Conservation (phyloP, 805 yeast species). For the Suhomyces pyralidae region DNA sequence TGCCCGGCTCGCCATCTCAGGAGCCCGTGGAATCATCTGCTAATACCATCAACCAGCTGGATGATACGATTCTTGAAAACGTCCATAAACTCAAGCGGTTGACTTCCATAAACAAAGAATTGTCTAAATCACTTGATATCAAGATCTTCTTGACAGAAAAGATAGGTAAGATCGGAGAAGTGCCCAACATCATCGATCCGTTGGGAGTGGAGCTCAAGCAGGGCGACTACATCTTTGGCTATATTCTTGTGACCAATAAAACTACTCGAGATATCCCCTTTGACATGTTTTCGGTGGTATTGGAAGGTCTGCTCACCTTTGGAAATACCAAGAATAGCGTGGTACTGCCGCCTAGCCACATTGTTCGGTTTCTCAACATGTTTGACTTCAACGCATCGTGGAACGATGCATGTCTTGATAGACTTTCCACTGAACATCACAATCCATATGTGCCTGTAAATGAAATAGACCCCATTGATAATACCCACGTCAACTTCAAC, state of each 20-base stretch:
- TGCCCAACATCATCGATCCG: constrained; percentile 30
- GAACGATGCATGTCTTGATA: constrained; percentile 32
- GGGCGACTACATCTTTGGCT: constrained; percentile 38
- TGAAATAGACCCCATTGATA: constrained; percentile 33
- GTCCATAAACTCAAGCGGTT: constrained; percentile 31
- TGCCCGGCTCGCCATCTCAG: constrained; percentile 13
- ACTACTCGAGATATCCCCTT: constrained; percentile 29
- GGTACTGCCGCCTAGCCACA: constrained; percentile 17
- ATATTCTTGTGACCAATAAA: constrained; percentile 29
- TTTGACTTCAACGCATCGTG: constrained; percentile 42
- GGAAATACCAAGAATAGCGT: constrained; percentile 18
- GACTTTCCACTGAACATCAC: constrained; percentile 29
- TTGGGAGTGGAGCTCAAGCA: constrained; percentile 30
- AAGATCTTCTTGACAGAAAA: constrained; percentile 32
- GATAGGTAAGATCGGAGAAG: constrained; percentile 31
- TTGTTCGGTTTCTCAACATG: constrained; percentile 34
- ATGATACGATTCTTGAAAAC: constrained; percentile 36
- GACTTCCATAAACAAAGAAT: constrained; percentile 26
- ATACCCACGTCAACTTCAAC: constrained; percentile 24
- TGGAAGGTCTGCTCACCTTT: constrained; percentile 34
- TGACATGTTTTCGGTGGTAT: constrained; percentile 38
- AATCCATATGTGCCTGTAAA: constrained; percentile 25
- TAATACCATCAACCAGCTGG: constrained; percentile 8
- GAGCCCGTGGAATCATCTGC: constrained; percentile 2
- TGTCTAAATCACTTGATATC: constrained; percentile 25